These are phyloP conservation scores for Penicillium vulpinum DNA, from an alignment of 2,329 filamentous ascomycete species.

Conservation along the genomic window DNA sequence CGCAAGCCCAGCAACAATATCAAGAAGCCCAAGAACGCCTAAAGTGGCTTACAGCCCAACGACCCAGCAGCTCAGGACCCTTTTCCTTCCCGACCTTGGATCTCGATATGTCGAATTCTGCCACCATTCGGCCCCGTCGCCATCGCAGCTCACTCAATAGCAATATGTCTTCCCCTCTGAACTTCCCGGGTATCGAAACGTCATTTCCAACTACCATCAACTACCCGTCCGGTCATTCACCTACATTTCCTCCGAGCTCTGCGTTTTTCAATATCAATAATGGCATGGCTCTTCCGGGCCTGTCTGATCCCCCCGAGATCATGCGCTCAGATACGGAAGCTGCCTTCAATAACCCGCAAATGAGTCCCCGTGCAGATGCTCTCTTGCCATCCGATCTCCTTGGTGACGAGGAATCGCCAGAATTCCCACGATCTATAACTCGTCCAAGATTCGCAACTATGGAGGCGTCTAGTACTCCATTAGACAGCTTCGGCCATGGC, in stretches of 20 bases:
- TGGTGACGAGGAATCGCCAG: slow-evolving; percentile 53
- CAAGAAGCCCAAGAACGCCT: slow-evolving; percentile 49
- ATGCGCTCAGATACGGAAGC: slow-evolving; percentile 55
- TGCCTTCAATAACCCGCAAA: slow-evolving; percentile 59
- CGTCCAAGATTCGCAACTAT: slow-evolving; percentile 33
- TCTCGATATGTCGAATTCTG: slow-evolving; percentile 41
- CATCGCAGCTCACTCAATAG: slow-evolving; percentile 50
- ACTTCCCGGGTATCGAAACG: slow-evolving; percentile 43
- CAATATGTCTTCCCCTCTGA: slow-evolving; percentile 49
- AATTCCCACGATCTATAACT: slow-evolving; percentile 32
- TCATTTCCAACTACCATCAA: slow-evolving; percentile 43
- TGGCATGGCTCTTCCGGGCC: slow-evolving; percentile 58
- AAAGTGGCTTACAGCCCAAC: slow-evolving; percentile 45
- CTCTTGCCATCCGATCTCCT: slow-evolving; percentile 63
- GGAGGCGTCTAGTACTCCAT: slow-evolving; percentile 30
- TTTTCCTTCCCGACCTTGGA: slow-evolving; percentile 47
- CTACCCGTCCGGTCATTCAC: slow-evolving; percentile 53
- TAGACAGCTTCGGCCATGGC: slow-evolving; percentile 37
- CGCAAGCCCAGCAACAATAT: slow-evolving; percentile 47
- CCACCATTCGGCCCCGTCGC: slow-evolving; percentile 46
- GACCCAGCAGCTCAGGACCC: slow-evolving; percentile 37
- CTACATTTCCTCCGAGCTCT: slow-evolving; percentile 51
- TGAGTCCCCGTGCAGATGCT: slow-evolving; percentile 64
- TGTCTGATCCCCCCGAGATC: slow-evolving; percentile 41
- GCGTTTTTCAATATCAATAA: slow-evolving; percentile 65